phyloP scores from a whole-genome alignment of 345 rosid genomes.

The Eucalyptus albens region DNA sequence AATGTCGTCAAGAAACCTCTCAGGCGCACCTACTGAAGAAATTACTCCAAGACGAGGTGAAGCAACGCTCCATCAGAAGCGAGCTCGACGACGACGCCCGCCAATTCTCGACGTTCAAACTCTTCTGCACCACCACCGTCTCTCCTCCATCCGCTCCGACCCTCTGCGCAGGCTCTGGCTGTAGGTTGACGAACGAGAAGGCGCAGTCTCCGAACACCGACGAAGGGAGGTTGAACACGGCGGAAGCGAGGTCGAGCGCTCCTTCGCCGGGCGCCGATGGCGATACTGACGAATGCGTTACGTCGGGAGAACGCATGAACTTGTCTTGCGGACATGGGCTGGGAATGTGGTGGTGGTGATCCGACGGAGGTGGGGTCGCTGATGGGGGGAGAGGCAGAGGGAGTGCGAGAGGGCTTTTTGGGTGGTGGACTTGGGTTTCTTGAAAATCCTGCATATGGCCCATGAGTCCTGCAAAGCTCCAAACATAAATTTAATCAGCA shows the following conservation, averaged over 20 bases:
- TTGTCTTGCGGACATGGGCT: background rate
- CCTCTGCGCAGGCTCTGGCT: background rate
- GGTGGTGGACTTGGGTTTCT: slow-evolving; percentile 62
- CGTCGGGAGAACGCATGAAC: background rate
- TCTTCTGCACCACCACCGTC: background rate
- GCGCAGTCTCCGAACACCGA: background rate
- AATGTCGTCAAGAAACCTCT: background rate
- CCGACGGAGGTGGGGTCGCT: background rate
- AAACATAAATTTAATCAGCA: background rate
- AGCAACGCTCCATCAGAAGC: background rate
- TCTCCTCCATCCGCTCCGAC: background rate
- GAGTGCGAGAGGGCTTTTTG: slow-evolving; percentile 70
- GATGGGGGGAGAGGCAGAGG: slow-evolving; percentile 42
- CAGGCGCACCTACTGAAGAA: background rate
- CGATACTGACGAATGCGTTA: background rate
- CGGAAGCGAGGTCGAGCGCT: background rate
- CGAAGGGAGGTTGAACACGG: background rate
- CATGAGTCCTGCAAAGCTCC: slow-evolving; percentile 55
- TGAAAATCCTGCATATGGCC: slow-evolving; percentile 95
- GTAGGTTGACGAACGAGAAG: background rate
- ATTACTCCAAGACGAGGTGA: background rate
- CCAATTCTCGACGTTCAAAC: background rate
- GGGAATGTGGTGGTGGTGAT: background rate
- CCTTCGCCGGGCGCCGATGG: background rate
- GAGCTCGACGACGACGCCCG: background rate